Evolutionary conservation across 2,329 filamentous ascomycete genomes (phyloP).

Genomic region (Cladosporium colombiae): DNA sequence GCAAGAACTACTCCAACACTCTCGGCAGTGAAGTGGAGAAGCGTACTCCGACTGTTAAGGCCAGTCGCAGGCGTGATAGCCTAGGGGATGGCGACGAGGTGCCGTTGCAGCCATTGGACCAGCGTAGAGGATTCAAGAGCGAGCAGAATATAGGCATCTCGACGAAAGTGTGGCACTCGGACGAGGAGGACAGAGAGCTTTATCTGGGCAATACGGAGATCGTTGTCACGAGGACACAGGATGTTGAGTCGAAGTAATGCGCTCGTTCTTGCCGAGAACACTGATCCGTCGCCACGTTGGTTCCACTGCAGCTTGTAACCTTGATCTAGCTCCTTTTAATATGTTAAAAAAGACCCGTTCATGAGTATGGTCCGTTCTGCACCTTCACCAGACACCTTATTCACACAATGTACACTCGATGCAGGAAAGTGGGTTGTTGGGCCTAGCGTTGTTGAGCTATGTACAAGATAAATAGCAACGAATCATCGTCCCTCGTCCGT

Average conservation of each 20-base stretch:
- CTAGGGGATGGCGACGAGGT: not conserved
- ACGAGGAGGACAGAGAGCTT: not conserved
- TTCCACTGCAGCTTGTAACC: not conserved
- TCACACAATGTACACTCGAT: too few relatives aligned
- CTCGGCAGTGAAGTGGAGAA: not conserved
- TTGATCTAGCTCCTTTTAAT: not conserved
- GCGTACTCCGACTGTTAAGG: not conserved
- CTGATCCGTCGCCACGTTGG: not conserved
- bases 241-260: not conserved
- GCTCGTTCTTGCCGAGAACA: not conserved
- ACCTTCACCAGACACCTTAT: too few relatives aligned
- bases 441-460: not conserved
- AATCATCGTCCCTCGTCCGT: not conserved
- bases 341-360: too few relatives aligned
- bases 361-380: too few relatives aligned
- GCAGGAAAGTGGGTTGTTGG: too few relatives aligned
- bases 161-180: not conserved
- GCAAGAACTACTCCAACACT: not conserved
- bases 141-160: not conserved
- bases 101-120: not conserved
- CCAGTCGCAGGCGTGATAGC: not conserved
- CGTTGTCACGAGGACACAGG: not conserved
- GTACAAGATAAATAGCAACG: not conserved
- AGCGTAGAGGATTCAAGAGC: not conserved
- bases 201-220: not conserved